Percentiles rank a stretch among this genome's conserved stretches.
These are phyloP conservation scores for Exophiala alcalophila DNA, from an alignment of 2,329 filamentous ascomycete genomes.

Conservation along the genomic window DNA sequence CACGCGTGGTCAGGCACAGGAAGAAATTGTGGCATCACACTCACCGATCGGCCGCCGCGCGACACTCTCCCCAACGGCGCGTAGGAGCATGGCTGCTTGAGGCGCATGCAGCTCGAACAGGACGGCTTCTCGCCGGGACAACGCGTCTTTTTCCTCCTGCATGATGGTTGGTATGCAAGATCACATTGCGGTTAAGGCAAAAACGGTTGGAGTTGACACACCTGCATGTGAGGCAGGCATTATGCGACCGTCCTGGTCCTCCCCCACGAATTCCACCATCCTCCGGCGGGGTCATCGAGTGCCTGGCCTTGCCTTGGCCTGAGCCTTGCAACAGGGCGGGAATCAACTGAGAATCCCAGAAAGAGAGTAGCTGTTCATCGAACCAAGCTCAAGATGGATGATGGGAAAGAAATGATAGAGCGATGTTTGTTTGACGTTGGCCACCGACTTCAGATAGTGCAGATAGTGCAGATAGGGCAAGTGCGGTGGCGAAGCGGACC, in stretches of 20 bases:
- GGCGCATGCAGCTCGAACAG: slow-evolving; percentile 29
- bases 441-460: too few species aligned
- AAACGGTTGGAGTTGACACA: neutral
- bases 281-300: slow-evolving; percentile 1
- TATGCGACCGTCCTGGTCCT: slow-evolving; percentile 3
- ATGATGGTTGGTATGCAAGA: neutral
- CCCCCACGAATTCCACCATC: neutral
- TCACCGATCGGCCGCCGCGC: slow-evolving; percentile 3
- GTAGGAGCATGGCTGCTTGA: slow-evolving; percentile 26
- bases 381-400: too few species aligned
- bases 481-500: too few species aligned
- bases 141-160: slow-evolving; percentile 29
- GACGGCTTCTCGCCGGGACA: slow-evolving; percentile 30
- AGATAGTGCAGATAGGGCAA: too few species aligned
- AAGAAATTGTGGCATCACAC: neutral
- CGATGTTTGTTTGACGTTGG: too few species aligned
- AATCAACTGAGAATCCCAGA: too few species aligned
- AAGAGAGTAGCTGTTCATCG: too few species aligned
- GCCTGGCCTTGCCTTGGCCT: too few species aligned
- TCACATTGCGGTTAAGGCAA: neutral
- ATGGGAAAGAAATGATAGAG: too few species aligned
- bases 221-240: slow-evolving; percentile 19
- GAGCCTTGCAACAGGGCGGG: too few species aligned
- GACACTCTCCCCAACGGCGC: slow-evolving; percentile 4
- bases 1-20: neutral